These are phyloP conservation scores for Trichoderma koningiopsis DNA, from an alignment of 2,329 filamentous ascomycete genomes.

Conservation along the genomic window DNA sequence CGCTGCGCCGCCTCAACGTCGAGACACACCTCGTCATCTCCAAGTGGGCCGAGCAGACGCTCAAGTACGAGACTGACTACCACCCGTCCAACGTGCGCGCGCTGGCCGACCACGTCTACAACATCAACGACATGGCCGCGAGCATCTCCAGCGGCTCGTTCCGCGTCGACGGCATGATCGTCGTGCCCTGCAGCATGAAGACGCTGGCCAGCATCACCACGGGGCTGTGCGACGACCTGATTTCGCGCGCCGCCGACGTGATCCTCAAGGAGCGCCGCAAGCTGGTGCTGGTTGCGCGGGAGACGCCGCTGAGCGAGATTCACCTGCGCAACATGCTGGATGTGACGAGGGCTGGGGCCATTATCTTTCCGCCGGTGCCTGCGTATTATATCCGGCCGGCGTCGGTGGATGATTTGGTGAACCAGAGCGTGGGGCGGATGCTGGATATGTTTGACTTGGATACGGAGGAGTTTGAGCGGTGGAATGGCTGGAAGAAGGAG, in stretches of 20 bases:
- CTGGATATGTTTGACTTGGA: conserved; percentile 49
- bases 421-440: conserved; percentile 51
- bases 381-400: conserved; percentile 48
- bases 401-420: conserved; percentile 45
- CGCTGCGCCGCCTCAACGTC: conserved; percentile 27
- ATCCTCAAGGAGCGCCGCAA: conserved; percentile 48
- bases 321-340: conserved; percentile 51
- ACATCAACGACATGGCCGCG: conserved; percentile 28
- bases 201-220: conserved; percentile 48
- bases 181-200: conserved; percentile 53
- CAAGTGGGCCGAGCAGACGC: conserved; percentile 30
- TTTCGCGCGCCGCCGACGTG: conserved; percentile 50
- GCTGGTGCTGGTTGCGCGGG: conserved; percentile 46
- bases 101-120: conserved; percentile 29
- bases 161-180: conserved; percentile 47
- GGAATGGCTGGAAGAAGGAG: conserved; percentile 35
- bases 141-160: conserved; percentile 31
- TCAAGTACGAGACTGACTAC: conserved; percentile 31
- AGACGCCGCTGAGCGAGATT: conserved; percentile 51
- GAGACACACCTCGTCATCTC: conserved; percentile 30
- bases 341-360: conserved; percentile 42
- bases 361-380: conserved; percentile 49
- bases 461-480: conserved; percentile 43
- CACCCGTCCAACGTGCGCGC: conserved; percentile 24
- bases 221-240: conserved; percentile 50